These are phyloP conservation scores for Cutaneotrichosporon spelunceum DNA, from an alignment of 1,284 basidiomycete genomes.

Conservation along the genomic window DNA sequence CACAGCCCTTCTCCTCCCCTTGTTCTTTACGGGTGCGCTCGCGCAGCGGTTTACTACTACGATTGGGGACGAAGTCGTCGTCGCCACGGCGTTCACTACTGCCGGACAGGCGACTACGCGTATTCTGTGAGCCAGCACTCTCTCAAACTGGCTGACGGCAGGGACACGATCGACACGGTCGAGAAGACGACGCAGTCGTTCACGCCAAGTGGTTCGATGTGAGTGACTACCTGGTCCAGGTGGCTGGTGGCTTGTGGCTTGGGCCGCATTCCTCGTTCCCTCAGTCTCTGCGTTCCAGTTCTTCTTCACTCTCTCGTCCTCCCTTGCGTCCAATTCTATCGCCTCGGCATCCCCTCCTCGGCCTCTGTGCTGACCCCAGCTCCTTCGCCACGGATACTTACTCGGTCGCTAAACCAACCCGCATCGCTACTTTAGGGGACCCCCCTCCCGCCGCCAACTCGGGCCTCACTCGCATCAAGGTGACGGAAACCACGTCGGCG, in stretches of 20 bases:
- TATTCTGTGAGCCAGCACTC: constrained; percentile 5
- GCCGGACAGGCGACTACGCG: not conserved
- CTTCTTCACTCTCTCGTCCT: not conserved
- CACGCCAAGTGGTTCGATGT: not conserved
- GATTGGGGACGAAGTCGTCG: not conserved
- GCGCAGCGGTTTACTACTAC: constrained; percentile 8
- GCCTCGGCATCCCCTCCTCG: not conserved
- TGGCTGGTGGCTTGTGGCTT: too few relatives aligned
- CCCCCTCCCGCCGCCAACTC: not conserved
- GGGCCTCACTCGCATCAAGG: not conserved
- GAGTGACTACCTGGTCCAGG: too few relatives aligned
- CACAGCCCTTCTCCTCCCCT: not conserved
- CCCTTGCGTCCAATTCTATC: not conserved
- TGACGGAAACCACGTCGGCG: not conserved
- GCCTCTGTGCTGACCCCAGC: not conserved
- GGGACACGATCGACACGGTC: not conserved
- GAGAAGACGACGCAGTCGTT: not conserved
- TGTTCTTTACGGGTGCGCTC: not conserved
- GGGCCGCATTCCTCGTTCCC: not conserved
- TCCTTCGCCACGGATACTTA: not conserved
- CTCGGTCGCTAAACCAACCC: not conserved
- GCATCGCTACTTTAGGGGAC: not conserved
- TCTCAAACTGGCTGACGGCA: not conserved
- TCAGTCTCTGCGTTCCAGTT: not conserved
- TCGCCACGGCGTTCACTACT: not conserved